A percentile compares a stretch with the other conserved stretches of the same genome.
Evolutionary conservation across 345 rosid species (phyloP).

Genomic region (Alliaria petiolata): DNA sequence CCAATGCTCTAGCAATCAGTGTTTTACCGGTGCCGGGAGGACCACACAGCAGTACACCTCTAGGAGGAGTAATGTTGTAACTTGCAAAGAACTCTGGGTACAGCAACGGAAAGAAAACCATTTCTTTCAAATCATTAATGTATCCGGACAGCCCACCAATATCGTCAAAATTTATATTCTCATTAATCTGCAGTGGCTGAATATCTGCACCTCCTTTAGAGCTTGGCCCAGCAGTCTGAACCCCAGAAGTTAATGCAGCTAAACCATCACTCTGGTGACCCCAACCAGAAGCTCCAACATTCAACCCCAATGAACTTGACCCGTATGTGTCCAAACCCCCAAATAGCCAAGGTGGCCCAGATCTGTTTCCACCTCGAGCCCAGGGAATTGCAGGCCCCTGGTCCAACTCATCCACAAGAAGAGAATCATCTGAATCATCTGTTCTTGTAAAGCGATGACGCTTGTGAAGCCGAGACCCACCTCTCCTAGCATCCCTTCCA

Average conservation of each 20-base stretch:
- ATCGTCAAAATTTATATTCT: constrained; percentile 86
- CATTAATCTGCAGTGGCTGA: constrained; percentile 98
- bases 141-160: constrained; percentile 96
- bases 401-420: constrained; percentile 98
- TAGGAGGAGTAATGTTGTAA: constrained; percentile 93
- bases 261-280: constrained; percentile 92
- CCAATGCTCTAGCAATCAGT: constrained; percentile 96
- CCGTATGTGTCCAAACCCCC: constrained; percentile 95
- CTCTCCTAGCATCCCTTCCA: constrained; percentile 83
- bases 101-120: constrained; percentile 96
- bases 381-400: constrained; percentile 97
- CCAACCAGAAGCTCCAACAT: constrained; percentile 99
- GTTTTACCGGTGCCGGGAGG: constrained; percentile 99
- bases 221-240: constrained; percentile 99
- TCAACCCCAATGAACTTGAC: constrained; percentile 75
- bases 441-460: constrained; percentile 75
- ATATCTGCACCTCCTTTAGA: constrained; percentile 99
- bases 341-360: constrained; percentile 97
- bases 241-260: constrained; percentile 70
- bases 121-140: constrained; percentile 95
- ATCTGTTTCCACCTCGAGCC: constrained; percentile 90
- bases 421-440: constrained; percentile 99
- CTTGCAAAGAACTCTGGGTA: constrained; percentile 99
- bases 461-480: constrained; percentile 94
- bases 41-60: constrained; percentile 98